Evolutionary conservation across 352 stramenopile genomes (phyloP).

Genomic region (Pythium rhizo-oryzae): DNA sequence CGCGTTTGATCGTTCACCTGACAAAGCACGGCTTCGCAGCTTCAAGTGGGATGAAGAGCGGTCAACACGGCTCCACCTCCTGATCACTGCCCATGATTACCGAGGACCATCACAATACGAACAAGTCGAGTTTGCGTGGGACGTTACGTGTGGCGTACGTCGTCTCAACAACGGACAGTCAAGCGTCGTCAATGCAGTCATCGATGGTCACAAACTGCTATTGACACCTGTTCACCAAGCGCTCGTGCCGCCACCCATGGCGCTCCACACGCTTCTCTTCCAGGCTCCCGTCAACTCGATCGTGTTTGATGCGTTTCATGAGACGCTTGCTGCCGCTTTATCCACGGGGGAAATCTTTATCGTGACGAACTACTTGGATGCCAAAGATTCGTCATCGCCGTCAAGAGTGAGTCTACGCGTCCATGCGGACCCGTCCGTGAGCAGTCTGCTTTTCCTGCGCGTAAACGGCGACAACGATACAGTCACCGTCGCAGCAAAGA

Average conservation of each 20-base stretch:
- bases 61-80: conserved; percentile 41
- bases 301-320: conserved; percentile 49
- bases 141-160: conserved; percentile 33
- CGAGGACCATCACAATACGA: conserved; percentile 22
- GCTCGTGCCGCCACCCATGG: conserved; percentile 70
- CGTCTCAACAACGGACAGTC: conserved; percentile 21
- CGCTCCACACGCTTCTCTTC: conserved; percentile 47
- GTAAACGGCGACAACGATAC: background rate
- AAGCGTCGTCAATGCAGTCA: conserved; percentile 50
- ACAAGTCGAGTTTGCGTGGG: conserved; percentile 61
- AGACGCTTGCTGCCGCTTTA: conserved; percentile 43
- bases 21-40: conserved; percentile 28
- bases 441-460: conserved; percentile 14
- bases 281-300: conserved; percentile 50
- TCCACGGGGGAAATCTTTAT: conserved; percentile 45
- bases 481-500: conserved; percentile 14
- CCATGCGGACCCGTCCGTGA: conserved; percentile 8
- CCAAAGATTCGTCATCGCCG: background rate
- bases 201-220: conserved; percentile 62
- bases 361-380: conserved; percentile 46
- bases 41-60: conserved; percentile 66
- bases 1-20: conserved; percentile 20
- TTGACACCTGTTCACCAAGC: conserved; percentile 71
- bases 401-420: background rate
- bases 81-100: conserved; percentile 14